Conservation (phyloP, 2,329 filamentous ascomycete species). For the Emergomyces orientalis region DNA sequence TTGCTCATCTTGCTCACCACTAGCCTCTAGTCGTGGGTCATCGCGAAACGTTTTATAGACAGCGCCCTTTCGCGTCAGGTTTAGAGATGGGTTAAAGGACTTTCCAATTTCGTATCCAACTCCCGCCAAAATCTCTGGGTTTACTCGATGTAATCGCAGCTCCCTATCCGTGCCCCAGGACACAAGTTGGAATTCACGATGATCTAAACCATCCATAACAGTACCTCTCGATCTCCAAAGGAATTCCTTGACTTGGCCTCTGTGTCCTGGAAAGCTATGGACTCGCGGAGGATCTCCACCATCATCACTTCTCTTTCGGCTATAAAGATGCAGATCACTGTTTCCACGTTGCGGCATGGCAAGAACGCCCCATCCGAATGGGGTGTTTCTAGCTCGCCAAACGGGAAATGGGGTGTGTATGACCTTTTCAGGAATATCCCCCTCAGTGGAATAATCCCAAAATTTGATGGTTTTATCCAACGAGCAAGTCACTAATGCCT, state of each 20-base stretch:
- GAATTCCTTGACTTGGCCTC: slow-evolving; percentile 74
- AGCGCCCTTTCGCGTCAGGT: slow-evolving; percentile 72
- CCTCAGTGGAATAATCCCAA: slow-evolving; percentile 66
- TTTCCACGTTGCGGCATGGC: slow-evolving; percentile 90
- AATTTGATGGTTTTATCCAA: slow-evolving; percentile 88
- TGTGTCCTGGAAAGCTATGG: slow-evolving; percentile 46
- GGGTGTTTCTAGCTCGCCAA: slow-evolving; percentile 83
- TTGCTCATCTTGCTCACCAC: not conserved
- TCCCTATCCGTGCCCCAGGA: slow-evolving; percentile 86
- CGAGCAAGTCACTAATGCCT: slow-evolving; percentile 74
- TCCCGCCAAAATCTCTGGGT: slow-evolving; percentile 52
- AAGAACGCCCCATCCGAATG: slow-evolving; percentile 75
- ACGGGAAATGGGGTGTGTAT: slow-evolving; percentile 79
- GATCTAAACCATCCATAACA: slow-evolving; percentile 59
- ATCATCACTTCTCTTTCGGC: slow-evolving; percentile 40
- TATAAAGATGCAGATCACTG: slow-evolving; percentile 75
- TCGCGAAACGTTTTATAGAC: slow-evolving; percentile 77
- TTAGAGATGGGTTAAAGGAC: slow-evolving; percentile 54
- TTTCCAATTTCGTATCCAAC: slow-evolving; percentile 67
- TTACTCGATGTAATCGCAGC: slow-evolving; percentile 66
- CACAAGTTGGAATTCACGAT: slow-evolving; percentile 84
- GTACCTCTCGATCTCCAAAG: slow-evolving; percentile 73
- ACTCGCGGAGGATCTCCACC: slow-evolving; percentile 36
- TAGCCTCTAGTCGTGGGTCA: slow-evolving; percentile 6
- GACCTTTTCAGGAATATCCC: slow-evolving; percentile 60